Base-by-base conservation (phyloP, 2,329 filamentous ascomycete species). In the Esteya vermicola region DNA sequence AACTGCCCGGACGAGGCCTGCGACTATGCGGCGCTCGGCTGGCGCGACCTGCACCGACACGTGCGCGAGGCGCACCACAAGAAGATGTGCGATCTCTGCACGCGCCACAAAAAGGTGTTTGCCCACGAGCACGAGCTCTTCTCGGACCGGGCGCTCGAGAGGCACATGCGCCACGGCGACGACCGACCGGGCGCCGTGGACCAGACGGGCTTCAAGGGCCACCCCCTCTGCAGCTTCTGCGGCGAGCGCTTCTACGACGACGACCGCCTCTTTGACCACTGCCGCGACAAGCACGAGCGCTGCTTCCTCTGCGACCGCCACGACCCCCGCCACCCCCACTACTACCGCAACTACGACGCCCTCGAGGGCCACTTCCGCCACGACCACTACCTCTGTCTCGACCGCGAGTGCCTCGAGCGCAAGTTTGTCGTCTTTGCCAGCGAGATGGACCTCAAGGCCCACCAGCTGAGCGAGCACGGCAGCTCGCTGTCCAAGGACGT, bases 101-200 rank as follows among this genome's bases (percentile, higher is more conserved):
- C 88, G 7, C 70, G 86, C 44, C 88, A 95, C 65, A 98, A 98
- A 62, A 95, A 94, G 55, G 86, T 95, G 26, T 98, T 98, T 52
- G 95, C 91, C 1, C 91, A 98, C 60, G 91, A 98, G 60, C 91
- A 98, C 56, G 85, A 93, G 47, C 70, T 98, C 1, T 96, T 95
- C 57, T 81, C 83, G 1, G 72, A 77, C 45, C 73, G 78, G 47
- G 85, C 89, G 50, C 67, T 96, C 37, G 78, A 83, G 49, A 82
- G 76, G 52, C 91, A 98, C 57, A 93, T 96, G 70, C 82, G 76
- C 46, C 77, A 81, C 47, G 91, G 91, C 43, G 91, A 98, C 53
- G 85, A 96, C 56, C 81, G 81, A 47, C 88, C 89, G 4, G 89
- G 91, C 26, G 81, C 88, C 0, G 67, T 82, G 28, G 85, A 95